These are phyloP conservation scores for Euphorbia celastroides DNA, from an alignment of 441 rosid species.

Conservation along the genomic window DNA sequence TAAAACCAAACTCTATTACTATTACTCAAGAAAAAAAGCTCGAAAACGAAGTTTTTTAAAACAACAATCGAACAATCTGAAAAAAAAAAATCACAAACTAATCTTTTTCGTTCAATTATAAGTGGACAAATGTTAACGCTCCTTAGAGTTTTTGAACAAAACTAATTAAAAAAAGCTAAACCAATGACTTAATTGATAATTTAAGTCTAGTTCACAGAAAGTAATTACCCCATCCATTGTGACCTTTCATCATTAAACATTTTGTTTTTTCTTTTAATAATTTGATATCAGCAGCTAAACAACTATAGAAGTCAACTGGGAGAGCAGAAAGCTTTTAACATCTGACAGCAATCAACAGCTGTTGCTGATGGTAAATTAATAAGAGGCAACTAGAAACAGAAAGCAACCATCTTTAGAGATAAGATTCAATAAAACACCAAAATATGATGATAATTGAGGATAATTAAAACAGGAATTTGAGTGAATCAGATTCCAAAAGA, in stretches of 20 bases:
- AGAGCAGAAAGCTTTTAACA: background rate
- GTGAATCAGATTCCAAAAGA: conserved; percentile 20
- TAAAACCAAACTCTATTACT: too few relatives aligned
- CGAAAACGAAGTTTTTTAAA: too few relatives aligned
- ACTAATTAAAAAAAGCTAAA: too few relatives aligned
- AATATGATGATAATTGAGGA: background rate
- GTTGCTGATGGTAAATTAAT: conserved; percentile 8
- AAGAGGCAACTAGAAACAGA: conserved; percentile 7
- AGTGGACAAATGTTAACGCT: too few relatives aligned
- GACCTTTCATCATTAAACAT: background rate
- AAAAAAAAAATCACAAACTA: too few relatives aligned
- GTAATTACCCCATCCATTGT: background rate
- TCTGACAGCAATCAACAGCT: background rate
- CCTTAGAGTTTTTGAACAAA: too few relatives aligned
- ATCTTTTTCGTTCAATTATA: too few relatives aligned
- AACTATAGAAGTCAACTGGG: background rate
- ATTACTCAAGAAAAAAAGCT: too few relatives aligned
- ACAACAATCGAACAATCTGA: too few relatives aligned
- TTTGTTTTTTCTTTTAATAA: background rate
- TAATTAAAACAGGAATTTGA: background rate
- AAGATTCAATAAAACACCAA: conserved; percentile 13
- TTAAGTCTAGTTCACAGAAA: background rate
- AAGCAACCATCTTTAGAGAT: background rate
- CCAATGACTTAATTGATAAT: background rate
- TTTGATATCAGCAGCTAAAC: background rate